Conservation (phyloP, 352 stramenopile genomes). For the Pythium guiyangense region DNA sequence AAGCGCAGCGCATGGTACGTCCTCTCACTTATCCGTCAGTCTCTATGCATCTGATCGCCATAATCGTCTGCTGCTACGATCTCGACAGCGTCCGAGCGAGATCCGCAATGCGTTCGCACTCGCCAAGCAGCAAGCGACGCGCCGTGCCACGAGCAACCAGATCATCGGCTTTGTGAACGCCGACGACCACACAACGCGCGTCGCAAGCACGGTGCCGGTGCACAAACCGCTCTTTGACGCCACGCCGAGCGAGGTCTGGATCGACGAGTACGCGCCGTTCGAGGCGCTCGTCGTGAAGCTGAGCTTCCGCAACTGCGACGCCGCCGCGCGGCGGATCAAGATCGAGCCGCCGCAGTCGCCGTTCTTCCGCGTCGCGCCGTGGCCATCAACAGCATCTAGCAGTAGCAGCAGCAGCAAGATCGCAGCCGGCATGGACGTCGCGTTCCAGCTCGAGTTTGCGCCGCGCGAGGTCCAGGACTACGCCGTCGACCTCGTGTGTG, state of each 20-base stretch:
- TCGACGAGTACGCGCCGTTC: slow-evolving; percentile 92
- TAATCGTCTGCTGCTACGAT: not conserved
- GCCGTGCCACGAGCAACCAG: slow-evolving; percentile 21
- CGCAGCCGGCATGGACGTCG: slow-evolving; percentile 92
- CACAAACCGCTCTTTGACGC: slow-evolving; percentile 88
- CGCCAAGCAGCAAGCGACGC: slow-evolving; percentile 43
- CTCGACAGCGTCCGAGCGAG: slow-evolving; percentile 62
- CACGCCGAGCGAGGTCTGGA: slow-evolving; percentile 78
- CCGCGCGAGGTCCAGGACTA: slow-evolving; percentile 90
- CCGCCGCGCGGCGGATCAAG: slow-evolving; percentile 87
- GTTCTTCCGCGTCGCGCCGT: slow-evolving; percentile 78
- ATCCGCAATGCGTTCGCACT: slow-evolving; percentile 50
- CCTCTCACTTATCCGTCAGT: not conserved
- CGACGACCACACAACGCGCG: slow-evolving; percentile 60
- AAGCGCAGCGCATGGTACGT: slow-evolving; percentile 16
- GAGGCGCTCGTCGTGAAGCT: slow-evolving; percentile 75
- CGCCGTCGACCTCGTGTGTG: slow-evolving; percentile 87
- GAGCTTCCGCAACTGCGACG: slow-evolving; percentile 91
- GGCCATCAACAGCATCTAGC: slow-evolving; percentile 10
- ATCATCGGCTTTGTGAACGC: slow-evolving; percentile 71
- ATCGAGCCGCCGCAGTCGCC: slow-evolving; percentile 82
- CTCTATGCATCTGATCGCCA: not conserved
- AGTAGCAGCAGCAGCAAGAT: slow-evolving; percentile 66
- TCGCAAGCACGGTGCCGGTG: slow-evolving; percentile 68
- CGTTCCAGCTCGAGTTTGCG: slow-evolving; percentile 89